Evolutionary conservation across 2,329 filamentous ascomycete species (phyloP).

Genomic region (Nothophoma quercina): DNA sequence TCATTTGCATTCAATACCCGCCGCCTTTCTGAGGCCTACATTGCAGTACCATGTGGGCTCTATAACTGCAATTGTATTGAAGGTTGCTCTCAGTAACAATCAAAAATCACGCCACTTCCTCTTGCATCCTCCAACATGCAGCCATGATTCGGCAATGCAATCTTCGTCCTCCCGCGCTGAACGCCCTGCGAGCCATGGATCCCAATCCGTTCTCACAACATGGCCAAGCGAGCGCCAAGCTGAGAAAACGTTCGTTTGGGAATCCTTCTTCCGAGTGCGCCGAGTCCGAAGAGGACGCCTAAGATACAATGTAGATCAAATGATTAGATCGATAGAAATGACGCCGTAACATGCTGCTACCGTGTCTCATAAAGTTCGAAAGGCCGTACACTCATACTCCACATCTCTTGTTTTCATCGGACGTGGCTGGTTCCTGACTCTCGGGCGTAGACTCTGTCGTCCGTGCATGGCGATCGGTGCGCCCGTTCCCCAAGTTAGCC

Average conservation of each 20-base stretch:
- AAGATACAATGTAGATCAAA: constrained; percentile 1
- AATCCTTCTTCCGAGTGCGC: constrained; percentile 6
- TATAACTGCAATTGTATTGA: not conserved
- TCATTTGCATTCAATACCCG: constrained; percentile 8
- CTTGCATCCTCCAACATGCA: constrained; percentile 10
- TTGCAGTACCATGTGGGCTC: constrained; percentile 11
- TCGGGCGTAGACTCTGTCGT: constrained; percentile 4
- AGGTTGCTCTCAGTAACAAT: not conserved
- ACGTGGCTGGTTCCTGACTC: constrained; percentile 9
- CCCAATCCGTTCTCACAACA: constrained; percentile 4
- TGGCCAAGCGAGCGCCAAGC: constrained; percentile 17
- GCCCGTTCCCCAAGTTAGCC: constrained; percentile 14
- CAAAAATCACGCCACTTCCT: constrained; percentile 10
- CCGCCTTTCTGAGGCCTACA: constrained; percentile 4
- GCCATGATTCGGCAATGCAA: constrained; percentile 7
- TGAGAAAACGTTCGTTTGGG: constrained; percentile 2
- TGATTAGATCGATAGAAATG: constrained; percentile 2
- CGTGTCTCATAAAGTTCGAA: constrained; percentile 6
- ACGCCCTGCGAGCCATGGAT: constrained; percentile 6
- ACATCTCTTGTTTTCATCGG: constrained; percentile 1
- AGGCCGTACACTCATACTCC: constrained; percentile 4
- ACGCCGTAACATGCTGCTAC: constrained; percentile 7
- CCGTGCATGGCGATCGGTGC: constrained; percentile 20
- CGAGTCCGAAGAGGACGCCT: not conserved
- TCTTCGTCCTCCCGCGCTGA: constrained; percentile 9